These are phyloP conservation scores for Pezicula neosporulosa DNA, from an alignment of 2,329 filamentous ascomycete species.

Conservation along the genomic window DNA sequence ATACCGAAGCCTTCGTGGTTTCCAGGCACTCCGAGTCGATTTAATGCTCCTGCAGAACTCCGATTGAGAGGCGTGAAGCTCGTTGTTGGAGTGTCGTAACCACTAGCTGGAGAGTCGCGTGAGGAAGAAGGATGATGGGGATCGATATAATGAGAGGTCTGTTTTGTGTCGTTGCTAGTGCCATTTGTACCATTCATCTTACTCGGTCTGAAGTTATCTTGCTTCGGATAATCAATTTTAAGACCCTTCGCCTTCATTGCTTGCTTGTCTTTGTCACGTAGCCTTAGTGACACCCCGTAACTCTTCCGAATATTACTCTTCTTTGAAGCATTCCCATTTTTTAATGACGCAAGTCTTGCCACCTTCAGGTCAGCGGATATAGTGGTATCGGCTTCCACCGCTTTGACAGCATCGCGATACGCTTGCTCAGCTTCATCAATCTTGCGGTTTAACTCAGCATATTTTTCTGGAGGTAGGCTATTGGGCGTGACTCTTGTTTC, in stretches of 20 bases:
- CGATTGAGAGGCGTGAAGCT: neutral
- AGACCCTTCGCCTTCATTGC: constrained; percentile 3
- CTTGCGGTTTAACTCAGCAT: constrained; percentile 14
- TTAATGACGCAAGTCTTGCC: constrained; percentile 13
- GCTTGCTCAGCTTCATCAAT: constrained; percentile 14
- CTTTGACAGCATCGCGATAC: constrained; percentile 7
- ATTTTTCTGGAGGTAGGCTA: constrained; percentile 14
- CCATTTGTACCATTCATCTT: too few species aligned
- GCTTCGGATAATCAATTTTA: neutral
- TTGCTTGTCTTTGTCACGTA: constrained; percentile 23
- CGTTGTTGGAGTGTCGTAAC: neutral
- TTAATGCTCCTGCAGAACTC: too few species aligned
- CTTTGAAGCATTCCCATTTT: constrained; percentile 22
- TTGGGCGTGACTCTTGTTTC: constrained; percentile 15
- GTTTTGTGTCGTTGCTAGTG: neutral
- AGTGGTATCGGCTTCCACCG: constrained; percentile 4
- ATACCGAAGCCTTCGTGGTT: too few species aligned
- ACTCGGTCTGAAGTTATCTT: too few species aligned
- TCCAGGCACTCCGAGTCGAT: too few species aligned
- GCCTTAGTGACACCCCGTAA: constrained; percentile 23
- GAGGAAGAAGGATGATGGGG: neutral
- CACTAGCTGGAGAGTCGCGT: neutral
- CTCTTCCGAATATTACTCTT: constrained; percentile 23
- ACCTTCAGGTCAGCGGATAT: constrained; percentile 6
- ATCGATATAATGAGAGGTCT: neutral